Evolutionary conservation across 257 asterid species (phyloP).

Genomic region (Solanum pimpinellifolium): DNA sequence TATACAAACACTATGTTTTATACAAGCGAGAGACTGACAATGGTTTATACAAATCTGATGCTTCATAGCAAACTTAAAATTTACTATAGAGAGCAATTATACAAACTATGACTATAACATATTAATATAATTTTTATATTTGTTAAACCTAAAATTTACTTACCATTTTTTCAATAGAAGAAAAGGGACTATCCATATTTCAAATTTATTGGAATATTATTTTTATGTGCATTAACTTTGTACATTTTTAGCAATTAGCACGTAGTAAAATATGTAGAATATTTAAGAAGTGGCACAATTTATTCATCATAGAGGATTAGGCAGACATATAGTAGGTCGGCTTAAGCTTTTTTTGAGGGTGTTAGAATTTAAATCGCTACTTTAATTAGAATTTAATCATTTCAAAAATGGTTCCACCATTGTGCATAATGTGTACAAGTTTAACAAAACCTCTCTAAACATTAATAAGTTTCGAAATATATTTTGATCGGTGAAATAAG

Average conservation of each 20-base stretch:
- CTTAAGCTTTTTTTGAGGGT: slow-evolving; percentile 18
- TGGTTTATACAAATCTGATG: too few relatives aligned
- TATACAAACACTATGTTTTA: too few relatives aligned
- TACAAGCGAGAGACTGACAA: too few relatives aligned
- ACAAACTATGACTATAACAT: too few relatives aligned
- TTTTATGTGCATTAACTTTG: background rate
- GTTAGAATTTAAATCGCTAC: too few relatives aligned
- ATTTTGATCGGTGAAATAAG: background rate
- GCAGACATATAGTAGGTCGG: background rate
- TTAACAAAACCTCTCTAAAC: background rate
- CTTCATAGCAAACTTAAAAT: too few relatives aligned
- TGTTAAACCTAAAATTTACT: too few relatives aligned
- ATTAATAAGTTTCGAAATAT: too few relatives aligned
- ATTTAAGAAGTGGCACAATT: background rate
- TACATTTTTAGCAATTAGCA: background rate
- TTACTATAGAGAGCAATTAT: too few relatives aligned
- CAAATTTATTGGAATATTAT: background rate
- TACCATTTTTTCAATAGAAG: background rate
- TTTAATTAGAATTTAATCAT: too few relatives aligned
- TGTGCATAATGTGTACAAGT: background rate
- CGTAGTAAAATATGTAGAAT: background rate
- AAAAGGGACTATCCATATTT: background rate
- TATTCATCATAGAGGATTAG: background rate
- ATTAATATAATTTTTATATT: too few relatives aligned
- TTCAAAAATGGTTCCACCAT: too few relatives aligned